A percentile compares a stretch with the other conserved stretches of the same genome.
Conservation (phyloP, 306 rosid genomes). For the Inga laurina region DNA sequence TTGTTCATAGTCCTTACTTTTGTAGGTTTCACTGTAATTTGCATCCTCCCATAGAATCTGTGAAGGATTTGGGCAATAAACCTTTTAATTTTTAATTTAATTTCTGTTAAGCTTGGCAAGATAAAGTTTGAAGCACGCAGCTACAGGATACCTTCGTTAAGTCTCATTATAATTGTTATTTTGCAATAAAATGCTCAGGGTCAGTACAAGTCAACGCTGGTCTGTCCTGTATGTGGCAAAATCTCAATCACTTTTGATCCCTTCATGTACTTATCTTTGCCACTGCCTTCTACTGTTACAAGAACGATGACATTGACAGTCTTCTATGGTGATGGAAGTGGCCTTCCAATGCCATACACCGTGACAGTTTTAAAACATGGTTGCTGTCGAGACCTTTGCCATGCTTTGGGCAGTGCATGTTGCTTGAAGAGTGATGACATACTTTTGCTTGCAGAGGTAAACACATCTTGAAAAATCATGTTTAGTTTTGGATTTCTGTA, state of each 20-base stretch:
- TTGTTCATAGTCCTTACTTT: not conserved
- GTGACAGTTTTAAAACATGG: slow-evolving; percentile 74
- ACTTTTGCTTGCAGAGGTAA: slow-evolving; percentile 95
- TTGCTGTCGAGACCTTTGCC: slow-evolving; percentile 71
- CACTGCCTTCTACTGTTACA: slow-evolving; percentile 87
- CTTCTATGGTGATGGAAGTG: slow-evolving; percentile 81
- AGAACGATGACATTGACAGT: slow-evolving; percentile 83
- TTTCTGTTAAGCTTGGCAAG: slow-evolving; percentile 31
- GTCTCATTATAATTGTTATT: slow-evolving; percentile 1
- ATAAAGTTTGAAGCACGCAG: slow-evolving; percentile 17
- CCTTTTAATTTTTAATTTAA: not conserved
- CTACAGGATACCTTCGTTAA: slow-evolving; percentile 5
- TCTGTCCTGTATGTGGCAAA: slow-evolving; percentile 89
- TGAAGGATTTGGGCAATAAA: not conserved
- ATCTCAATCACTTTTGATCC: slow-evolving; percentile 97
- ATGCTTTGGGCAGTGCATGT: slow-evolving; percentile 68
- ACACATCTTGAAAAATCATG: slow-evolving; percentile 26
- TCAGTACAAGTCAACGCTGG: slow-evolving; percentile 96
- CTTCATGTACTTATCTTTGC: slow-evolving; percentile 96
- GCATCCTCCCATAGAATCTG: not conserved
- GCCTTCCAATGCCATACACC: slow-evolving; percentile 90
- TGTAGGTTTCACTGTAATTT: not conserved
- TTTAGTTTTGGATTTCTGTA: not conserved
- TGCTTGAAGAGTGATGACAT: slow-evolving; percentile 88
- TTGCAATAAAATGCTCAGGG: slow-evolving; percentile 64